Percentiles rank a stretch among this genome's conserved stretches.
Conservation (phyloP, 2,329 filamentous ascomycete species). For the Penicillium polonicum region DNA sequence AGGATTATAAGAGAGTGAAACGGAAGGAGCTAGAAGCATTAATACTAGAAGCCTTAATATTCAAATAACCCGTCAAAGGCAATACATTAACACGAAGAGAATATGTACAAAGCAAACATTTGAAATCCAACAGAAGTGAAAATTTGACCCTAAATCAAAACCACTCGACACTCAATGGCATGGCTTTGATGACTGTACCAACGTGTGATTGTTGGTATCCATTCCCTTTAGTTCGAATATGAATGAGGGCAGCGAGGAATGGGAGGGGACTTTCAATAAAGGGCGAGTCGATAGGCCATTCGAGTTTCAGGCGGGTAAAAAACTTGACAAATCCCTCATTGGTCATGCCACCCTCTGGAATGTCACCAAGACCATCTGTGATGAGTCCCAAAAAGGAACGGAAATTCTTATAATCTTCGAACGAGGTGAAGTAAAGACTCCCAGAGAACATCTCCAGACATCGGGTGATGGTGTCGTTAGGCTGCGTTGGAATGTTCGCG, state of each 20-base stretch:
- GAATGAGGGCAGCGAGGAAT: constrained; percentile 40
- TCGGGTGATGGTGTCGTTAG: neutral
- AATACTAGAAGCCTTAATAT: too few relatives aligned
- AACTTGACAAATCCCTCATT: constrained; percentile 31
- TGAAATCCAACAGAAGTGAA: neutral
- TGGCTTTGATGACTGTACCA: constrained; percentile 40
- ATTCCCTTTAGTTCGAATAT: constrained; percentile 42
- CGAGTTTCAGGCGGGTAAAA: constrained; percentile 18
- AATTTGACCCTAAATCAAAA: constrained; percentile 23
- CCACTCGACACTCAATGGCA: constrained; percentile 33
- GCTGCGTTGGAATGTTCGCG: neutral
- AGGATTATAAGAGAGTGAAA: too few relatives aligned
- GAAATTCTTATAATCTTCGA: constrained; percentile 51
- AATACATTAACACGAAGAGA: too few relatives aligned
- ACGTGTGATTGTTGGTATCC: constrained; percentile 47
- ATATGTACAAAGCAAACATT: too few relatives aligned
- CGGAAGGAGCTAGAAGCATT: too few relatives aligned
- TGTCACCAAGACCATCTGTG: constrained; percentile 40
- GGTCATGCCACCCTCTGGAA: constrained; percentile 13
- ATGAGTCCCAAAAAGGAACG: constrained; percentile 24
- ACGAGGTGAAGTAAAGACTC: constrained; percentile 60
- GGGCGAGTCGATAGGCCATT: constrained; percentile 39
- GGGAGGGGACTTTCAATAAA: constrained; percentile 20
- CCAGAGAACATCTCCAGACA: constrained; percentile 66
- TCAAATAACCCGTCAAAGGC: too few relatives aligned